phyloP scores from a whole-genome alignment of 2,329 filamentous ascomycete species.

The Colletotrichum sp. region DNA sequence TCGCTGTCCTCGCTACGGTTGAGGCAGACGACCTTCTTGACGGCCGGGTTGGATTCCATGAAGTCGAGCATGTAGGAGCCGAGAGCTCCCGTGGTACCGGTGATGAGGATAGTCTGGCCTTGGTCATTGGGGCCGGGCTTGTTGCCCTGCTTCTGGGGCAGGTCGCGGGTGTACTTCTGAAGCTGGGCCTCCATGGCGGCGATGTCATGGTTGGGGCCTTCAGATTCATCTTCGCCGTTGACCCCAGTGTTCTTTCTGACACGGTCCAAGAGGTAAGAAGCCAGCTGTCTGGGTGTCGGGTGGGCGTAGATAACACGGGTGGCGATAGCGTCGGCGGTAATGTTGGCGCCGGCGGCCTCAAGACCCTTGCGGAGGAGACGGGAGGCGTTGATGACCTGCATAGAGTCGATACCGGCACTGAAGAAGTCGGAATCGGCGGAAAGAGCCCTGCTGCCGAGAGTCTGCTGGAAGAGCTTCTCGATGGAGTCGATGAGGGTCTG shows the following conservation, averaged over 20 bases:
- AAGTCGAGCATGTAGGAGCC: conserved; percentile 23
- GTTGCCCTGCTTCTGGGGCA: conserved; percentile 25
- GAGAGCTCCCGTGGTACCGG: conserved; percentile 9
- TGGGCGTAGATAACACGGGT: conserved; percentile 44
- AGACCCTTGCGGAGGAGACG: conserved; percentile 38
- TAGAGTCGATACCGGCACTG: conserved; percentile 41
- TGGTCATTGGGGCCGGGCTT: conserved; percentile 34
- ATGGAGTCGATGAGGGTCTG: conserved; percentile 28
- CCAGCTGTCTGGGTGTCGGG: conserved; percentile 38
- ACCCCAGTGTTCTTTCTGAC: not conserved
- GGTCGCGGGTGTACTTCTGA: conserved; percentile 37
- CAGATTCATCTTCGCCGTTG: conserved; percentile 6
- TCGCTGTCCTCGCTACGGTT: conserved; percentile 51
- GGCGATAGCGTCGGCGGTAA: conserved; percentile 37
- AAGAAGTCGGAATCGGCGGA: conserved; percentile 40
- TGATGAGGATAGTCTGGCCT: conserved; percentile 30
- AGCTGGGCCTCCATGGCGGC: conserved; percentile 36
- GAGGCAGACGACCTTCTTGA: conserved; percentile 50
- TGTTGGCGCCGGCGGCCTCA: conserved; percentile 31
- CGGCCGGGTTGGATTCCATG: conserved; percentile 35
- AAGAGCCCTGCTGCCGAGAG: conserved; percentile 20
- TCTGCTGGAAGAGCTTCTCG: conserved; percentile 22
- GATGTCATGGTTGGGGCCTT: conserved; percentile 23
- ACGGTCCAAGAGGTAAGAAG: conserved; percentile 33
- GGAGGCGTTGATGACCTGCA: conserved; percentile 41